Evolutionary conservation across 768 basidiomycete genomes (phyloP), one percentile per base, ranked within the genome.

Genomic region (Boletus insuetus): DNA sequence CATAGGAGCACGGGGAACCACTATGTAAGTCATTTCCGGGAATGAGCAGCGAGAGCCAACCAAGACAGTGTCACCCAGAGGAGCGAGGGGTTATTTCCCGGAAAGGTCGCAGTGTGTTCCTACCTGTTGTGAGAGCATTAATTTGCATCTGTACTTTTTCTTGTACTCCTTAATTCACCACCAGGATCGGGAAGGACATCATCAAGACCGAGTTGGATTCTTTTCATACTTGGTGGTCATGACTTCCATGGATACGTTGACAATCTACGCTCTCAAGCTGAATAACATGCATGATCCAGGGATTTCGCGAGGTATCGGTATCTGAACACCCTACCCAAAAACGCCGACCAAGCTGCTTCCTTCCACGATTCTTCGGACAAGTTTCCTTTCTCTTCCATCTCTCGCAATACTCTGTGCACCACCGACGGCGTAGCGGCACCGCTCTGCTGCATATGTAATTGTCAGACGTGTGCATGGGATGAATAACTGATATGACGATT

Each of bases 1-100:
- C 0, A 74, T 74, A 3, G 64, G 22, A 8, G 55, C 46, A 54
- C 70, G 73, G 2, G 72, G 65, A 9, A 73, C 8, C 6, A 58
- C 69, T 64, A n/a, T n/a, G n/a, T n/a, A 9, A 0, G 9, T n/a
- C 31, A 19, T n/a, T 12, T 14, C 31, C 1, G 1, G 3, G 1
- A 6, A 26, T 46, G 3, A n/a, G 7, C 3, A 17, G n/a, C 14
- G 6, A 26, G 6, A 26, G 6, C 11, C 10, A 14, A 34, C 10
- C 14, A 22, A 40, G 1, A 3, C 16, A 20, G n/a, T 5, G 1
- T 17, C 29, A 58, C 60, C 42, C 6, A 62, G 16, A 4, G 60
- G 61, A 12, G 3, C 3, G 1, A 31, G 2, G 4, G 61, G 41
- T 5, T 0, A 8, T 46, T 12, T 62, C 61, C 20, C 56, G 29